Base-by-base conservation (phyloP, 768 basidiomycete species). In the Podaxis carcinomalis region DNA sequence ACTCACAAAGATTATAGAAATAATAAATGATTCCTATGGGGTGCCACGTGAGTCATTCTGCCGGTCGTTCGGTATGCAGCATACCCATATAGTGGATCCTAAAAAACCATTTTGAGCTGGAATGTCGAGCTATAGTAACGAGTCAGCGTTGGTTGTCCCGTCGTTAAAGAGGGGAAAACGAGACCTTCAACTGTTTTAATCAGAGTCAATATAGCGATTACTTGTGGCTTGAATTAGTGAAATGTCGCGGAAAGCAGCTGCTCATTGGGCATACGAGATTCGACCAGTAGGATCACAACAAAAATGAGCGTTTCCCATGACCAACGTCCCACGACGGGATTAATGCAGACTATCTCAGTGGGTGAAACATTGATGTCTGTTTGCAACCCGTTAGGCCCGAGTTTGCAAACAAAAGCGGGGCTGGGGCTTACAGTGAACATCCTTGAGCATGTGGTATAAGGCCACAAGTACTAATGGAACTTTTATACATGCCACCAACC, bases 121-220 rank as follows among this genome's bases (percentile, higher is more conserved):
- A 57, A 4, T 57, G 28, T 21, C 49, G 35, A 25, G 57, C 57
- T 57, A 27, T 9, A 5, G 7, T 2, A 6, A 51, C 13, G 13
- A 25, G 23, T 51, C 9, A 37, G 32, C 16, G 40, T 37, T 19
- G 3, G 3, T 35, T 16, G 36, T 16, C 10, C 5, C 28, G n/a
- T 6, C 13, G n/a, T 9, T 32, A 32, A 32, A 7, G 1, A 37
- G 16, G 16, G 21, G 1, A 19, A 35, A n/a, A n/a, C n/a, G n/a
- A 16, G 4, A 57, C 57, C 57, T 57, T 57, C 36, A 50, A 57
- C 47, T 6, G 57, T 47, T 39, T 36, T 57, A 28, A 57, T 25
- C 9, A 57, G 16, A 23, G 57, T 57, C n/a, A 57, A 35, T 2
- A 23, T 16, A 0, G 57, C 57, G 37, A 57, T 51, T 5, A 37